phyloP scores from a whole-genome alignment of 768 basidiomycete species.

The Kwoniella heveanensis region DNA sequence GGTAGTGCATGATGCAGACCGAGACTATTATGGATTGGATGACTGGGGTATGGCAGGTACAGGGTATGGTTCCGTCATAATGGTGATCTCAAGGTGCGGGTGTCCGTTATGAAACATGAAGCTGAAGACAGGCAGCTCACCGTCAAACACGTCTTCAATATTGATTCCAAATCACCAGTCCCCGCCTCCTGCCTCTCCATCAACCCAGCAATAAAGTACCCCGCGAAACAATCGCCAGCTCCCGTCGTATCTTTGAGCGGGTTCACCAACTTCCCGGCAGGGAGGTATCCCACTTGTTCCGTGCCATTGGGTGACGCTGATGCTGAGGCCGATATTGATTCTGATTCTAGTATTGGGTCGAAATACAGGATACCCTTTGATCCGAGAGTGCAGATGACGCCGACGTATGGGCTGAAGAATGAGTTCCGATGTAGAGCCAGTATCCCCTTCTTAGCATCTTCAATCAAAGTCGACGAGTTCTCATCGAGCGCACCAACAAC shows the following conservation, averaged over 20 bases:
- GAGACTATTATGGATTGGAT: no score
- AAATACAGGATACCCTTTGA: conserved; percentile 44
- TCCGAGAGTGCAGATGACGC: conserved; percentile 52
- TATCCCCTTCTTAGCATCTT: conserved; percentile 6
- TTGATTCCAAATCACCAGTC: conserved; percentile 32
- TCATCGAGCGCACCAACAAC: background rate
- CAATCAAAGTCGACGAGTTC: conserved; percentile 3
- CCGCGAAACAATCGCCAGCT: conserved; percentile 56
- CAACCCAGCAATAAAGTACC: conserved; percentile 53
- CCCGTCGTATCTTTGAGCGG: conserved; percentile 54
- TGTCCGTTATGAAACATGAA: background rate
- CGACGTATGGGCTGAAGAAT: conserved; percentile 16
- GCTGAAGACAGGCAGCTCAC: conserved; percentile 27
- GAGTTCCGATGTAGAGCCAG: conserved; percentile 16
- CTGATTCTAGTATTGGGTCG: background rate
- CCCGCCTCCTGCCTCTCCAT: conserved; percentile 25
- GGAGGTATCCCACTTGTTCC: conserved; percentile 24
- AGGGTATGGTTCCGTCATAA: background rate
- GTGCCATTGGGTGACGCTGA: no score
- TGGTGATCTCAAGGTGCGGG: background rate
- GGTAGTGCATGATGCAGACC: no score
- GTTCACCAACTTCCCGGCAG: conserved; percentile 41
- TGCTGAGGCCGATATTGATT: background rate
- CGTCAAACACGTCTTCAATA: conserved; percentile 45
- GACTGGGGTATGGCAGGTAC: no score